A percentile compares a stretch with the other conserved stretches of the same genome.
Conservation (phyloP, 192 early-diverging fungal genomes). For the Backusella westeae region DNA sequence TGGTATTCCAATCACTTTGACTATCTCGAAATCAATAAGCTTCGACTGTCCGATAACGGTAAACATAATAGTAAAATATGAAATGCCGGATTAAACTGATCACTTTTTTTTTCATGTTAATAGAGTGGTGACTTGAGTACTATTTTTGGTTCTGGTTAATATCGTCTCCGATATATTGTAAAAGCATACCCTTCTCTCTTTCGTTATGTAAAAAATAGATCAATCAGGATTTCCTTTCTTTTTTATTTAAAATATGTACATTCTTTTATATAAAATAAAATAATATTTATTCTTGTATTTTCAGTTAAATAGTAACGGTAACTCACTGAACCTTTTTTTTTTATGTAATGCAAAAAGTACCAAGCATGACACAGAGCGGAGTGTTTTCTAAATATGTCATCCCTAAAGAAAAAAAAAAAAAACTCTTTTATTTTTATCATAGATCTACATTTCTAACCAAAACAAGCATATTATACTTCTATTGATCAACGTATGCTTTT, state of each 20-base stretch:
- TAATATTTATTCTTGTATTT: not conserved
- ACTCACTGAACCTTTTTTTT: not conserved
- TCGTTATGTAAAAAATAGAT: not conserved
- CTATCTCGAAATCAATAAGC: slow-evolving; percentile 33
- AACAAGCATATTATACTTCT: too few species aligned
- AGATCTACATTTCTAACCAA: not conserved
- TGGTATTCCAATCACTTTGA: slow-evolving; percentile 43
- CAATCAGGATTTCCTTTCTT: not conserved
- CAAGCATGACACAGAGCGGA: not conserved
- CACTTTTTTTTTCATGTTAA: not conserved
- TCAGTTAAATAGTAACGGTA: too few species aligned
- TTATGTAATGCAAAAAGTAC: not conserved
- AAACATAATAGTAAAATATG: not conserved
- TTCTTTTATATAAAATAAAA: not conserved
- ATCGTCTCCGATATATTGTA: not conserved
- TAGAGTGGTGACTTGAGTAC: not conserved
- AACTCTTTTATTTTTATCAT: not conserved
- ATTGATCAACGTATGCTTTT: too few species aligned
- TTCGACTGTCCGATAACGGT: slow-evolving; percentile 42
- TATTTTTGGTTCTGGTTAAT: slow-evolving; percentile 7
- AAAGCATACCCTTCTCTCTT: not conserved
- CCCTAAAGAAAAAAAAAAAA: not conserved
- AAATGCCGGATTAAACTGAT: not conserved
- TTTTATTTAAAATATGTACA: not conserved
- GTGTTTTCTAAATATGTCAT: not conserved